phyloP scores from a whole-genome alignment of 2,329 filamentous ascomycete species.

The Cladosporium austrohemisphaericum region DNA sequence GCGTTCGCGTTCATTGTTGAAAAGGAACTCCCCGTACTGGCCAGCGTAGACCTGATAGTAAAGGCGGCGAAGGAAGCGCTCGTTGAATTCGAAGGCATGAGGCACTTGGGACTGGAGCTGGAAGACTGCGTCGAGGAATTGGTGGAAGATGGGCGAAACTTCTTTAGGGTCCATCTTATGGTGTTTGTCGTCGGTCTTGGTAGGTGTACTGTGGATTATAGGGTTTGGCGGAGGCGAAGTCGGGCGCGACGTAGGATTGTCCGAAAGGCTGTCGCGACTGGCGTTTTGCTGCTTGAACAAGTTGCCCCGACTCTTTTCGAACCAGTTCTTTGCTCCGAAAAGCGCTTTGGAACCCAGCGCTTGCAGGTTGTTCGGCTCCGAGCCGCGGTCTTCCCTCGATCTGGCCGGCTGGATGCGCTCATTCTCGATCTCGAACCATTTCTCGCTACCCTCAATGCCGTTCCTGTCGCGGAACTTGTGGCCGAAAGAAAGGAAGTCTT shows the following conservation, averaged over 20 bases:
- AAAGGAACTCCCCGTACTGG: constrained; percentile 95
- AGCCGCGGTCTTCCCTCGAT: constrained; percentile 43
- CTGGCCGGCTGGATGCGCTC: constrained; percentile 60
- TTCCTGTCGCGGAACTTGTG: constrained; percentile 96
- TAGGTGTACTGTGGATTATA: constrained; percentile 46
- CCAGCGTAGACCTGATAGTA: constrained; percentile 94
- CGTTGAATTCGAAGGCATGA: constrained; percentile 91
- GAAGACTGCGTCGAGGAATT: constrained; percentile 92
- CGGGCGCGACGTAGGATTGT: constrained; percentile 48
- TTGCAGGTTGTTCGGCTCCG: constrained; percentile 39
- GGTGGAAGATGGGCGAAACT: constrained; percentile 93
- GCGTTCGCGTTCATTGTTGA: constrained; percentile 89
- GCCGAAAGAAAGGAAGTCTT: constrained; percentile 96
- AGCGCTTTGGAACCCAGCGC: constrained; percentile 62
- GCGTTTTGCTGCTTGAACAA: constrained; percentile 46
- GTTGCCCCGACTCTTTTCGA: constrained; percentile 61
- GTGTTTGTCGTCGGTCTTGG: constrained; percentile 49
- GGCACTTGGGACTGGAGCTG: constrained; percentile 84
- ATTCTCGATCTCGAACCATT: constrained; percentile 87
- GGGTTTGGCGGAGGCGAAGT: constrained; percentile 38
- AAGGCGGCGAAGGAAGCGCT: constrained; percentile 82
- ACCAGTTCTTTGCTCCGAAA: constrained; percentile 77
- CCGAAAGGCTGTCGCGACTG: constrained; percentile 63
- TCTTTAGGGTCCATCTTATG: constrained; percentile 81
- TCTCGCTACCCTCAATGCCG: constrained; percentile 81